Evolutionary conservation across 306 rosid genomes (phyloP).

Genomic region (Glycyrrhiza uralensis): DNA sequence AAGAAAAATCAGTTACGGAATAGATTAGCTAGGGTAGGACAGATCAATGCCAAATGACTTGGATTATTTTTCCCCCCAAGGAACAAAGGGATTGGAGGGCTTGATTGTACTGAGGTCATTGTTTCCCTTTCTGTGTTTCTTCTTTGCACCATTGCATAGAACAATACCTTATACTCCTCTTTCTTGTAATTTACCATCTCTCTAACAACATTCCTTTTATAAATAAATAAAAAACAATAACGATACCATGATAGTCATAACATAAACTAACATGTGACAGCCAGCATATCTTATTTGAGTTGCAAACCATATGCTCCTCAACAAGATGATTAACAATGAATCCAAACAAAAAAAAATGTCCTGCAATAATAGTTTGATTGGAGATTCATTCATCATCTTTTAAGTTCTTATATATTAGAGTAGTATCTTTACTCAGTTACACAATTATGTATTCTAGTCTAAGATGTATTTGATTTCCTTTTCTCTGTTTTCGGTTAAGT

Average conservation of each 20-base stretch:
- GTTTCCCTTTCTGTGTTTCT: background rate
- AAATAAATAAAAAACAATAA: background rate
- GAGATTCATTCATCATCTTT: conserved; percentile 6
- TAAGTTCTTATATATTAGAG: too few species aligned
- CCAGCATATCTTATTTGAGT: conserved; percentile 16
- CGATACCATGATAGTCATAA: too few species aligned
- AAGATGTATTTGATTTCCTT: too few species aligned
- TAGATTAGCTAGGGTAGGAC: background rate
- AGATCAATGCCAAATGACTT: conserved; percentile 6
- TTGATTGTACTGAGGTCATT: background rate
- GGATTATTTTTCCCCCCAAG: background rate
- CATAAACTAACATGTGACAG: background rate
- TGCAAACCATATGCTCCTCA: conserved; percentile 2
- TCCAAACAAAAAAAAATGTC: background rate
- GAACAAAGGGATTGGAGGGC: background rate
- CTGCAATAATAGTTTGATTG: background rate
- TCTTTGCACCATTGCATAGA: background rate
- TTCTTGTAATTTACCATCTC: background rate
- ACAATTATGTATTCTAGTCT: too few species aligned
- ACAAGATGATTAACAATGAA: background rate
- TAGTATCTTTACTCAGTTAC: too few species aligned
- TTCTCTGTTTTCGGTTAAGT: too few species aligned
- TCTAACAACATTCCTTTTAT: background rate
- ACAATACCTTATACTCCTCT: background rate
- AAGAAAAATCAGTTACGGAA: background rate